Evolutionary conservation across 441 rosid species (phyloP).

Genomic region (Euphorbia corollata): DNA sequence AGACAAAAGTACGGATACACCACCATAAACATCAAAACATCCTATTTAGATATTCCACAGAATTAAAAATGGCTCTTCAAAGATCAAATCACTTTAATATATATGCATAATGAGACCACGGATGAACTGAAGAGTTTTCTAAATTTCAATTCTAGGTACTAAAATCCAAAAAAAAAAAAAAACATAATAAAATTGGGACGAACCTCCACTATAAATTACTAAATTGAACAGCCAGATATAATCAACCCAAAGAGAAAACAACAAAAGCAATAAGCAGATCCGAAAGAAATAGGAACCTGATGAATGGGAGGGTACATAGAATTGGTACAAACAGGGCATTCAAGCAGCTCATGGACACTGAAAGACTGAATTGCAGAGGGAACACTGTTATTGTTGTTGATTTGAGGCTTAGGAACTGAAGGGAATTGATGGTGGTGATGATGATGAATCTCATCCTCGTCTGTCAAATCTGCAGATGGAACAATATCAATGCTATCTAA

Average conservation of each 20-base stretch:
- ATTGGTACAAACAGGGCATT: slow-evolving; percentile 95
- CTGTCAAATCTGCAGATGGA: slow-evolving; percentile 57
- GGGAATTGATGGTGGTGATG: slow-evolving; percentile 50
- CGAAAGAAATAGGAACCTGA: slow-evolving; percentile 45
- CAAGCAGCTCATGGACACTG: slow-evolving; percentile 94
- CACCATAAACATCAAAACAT: slow-evolving; percentile 2
- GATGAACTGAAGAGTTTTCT: not conserved
- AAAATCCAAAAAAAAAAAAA: not conserved
- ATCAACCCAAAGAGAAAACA: not conserved
- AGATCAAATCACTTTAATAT: too few species aligned
- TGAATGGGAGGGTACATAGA: slow-evolving; percentile 99
- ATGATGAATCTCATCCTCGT: slow-evolving; percentile 80
- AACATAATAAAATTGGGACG: not conserved
- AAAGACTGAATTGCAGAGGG: slow-evolving; percentile 52
- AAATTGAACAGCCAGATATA: not conserved
- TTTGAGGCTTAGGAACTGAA: slow-evolving; percentile 52
- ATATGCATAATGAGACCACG: not conserved
- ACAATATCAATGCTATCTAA: slow-evolving; percentile 67
- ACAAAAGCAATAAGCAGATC: not conserved
- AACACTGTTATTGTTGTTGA: slow-evolving; percentile 27
- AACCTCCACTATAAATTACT: not conserved
- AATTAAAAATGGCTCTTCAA: not conserved
- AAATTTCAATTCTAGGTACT: not conserved
- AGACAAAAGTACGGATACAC: not conserved
- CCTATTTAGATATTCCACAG: not conserved